Evolutionary conservation across 108 stramenopile genomes (phyloP).

Genomic region (Mayamaea pseudoterrestris): DNA sequence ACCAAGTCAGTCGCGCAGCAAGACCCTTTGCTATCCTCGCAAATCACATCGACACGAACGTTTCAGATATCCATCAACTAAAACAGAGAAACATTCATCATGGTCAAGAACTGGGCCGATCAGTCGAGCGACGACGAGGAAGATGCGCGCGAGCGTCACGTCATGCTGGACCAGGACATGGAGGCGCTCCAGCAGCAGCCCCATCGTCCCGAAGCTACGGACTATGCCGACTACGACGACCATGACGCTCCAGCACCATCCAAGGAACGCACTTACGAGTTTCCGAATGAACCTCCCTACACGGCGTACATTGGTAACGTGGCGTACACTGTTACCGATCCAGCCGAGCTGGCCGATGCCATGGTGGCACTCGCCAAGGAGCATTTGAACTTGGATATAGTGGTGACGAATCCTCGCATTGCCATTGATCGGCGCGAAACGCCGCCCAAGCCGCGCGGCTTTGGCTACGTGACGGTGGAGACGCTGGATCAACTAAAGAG

Average conservation of each 20-base stretch:
- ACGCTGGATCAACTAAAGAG: slow-evolving; percentile 36
- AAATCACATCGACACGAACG: too few species aligned
- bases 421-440: slow-evolving; percentile 6
- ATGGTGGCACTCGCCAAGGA: slow-evolving; percentile 14
- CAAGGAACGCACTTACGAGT: slow-evolving; percentile 11
- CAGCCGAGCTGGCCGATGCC: slow-evolving; percentile 13
- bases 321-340: slow-evolving; percentile 20
- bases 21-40: too few species aligned
- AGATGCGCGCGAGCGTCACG: too few species aligned
- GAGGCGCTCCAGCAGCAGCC: not conserved
- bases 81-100: too few species aligned
- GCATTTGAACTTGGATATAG: slow-evolving; percentile 11
- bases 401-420: slow-evolving; percentile 11
- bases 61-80: too few species aligned
- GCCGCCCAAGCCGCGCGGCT: slow-evolving; percentile 16
- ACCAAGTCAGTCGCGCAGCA: too few species aligned
- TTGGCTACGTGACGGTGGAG: slow-evolving; percentile 40
- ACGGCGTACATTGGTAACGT: slow-evolving; percentile 45
- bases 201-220: not conserved
- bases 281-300: slow-evolving; percentile 28
- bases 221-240: not conserved
- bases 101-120: not conserved
- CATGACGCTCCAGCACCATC: not conserved
- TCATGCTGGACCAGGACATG: too few species aligned
- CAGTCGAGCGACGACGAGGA: not conserved